These are phyloP conservation scores for Achaetomium macrosporum DNA, from an alignment of 2,329 filamentous ascomycete species.

Conservation along the genomic window DNA sequence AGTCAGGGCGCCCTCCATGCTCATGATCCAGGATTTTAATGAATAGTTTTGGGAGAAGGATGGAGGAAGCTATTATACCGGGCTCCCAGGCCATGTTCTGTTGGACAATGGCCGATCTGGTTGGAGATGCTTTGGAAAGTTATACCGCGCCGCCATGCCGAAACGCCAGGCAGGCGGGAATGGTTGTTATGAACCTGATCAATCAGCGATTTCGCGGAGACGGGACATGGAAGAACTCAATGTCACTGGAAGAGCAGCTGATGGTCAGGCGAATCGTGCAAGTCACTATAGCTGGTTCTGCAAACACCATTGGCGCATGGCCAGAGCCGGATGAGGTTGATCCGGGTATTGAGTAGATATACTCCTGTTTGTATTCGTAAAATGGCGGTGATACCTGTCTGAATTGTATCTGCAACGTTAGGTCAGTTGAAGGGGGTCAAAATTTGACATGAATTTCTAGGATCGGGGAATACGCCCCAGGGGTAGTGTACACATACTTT, in stretches of 20 bases:
- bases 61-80: constrained; percentile 22
- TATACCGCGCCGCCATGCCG: constrained; percentile 19
- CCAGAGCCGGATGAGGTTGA: constrained; percentile 6
- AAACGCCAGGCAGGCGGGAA: constrained; percentile 13
- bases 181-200: constrained; percentile 14
- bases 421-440: no score
- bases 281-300: constrained; percentile 23
- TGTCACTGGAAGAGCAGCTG: constrained; percentile 16
- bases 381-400: background rate
- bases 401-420: no score
- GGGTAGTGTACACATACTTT: no score
- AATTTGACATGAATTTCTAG: no score
- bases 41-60: no score
- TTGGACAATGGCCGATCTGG: constrained; percentile 9
- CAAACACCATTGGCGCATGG: constrained; percentile 18
- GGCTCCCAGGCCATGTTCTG: constrained; percentile 24
- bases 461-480: no score
- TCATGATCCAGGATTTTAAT: no score
- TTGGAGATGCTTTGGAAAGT: constrained; percentile 16
- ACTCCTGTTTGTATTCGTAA: background rate
- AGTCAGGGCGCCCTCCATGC: no score
- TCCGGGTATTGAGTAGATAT: background rate
- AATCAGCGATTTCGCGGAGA: constrained; percentile 22
- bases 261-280: constrained; percentile 22
- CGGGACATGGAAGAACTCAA: constrained; percentile 22